Conservation (phyloP, 495 filamentous ascomycete genomes). For the Aspergillus cavernicola region DNA sequence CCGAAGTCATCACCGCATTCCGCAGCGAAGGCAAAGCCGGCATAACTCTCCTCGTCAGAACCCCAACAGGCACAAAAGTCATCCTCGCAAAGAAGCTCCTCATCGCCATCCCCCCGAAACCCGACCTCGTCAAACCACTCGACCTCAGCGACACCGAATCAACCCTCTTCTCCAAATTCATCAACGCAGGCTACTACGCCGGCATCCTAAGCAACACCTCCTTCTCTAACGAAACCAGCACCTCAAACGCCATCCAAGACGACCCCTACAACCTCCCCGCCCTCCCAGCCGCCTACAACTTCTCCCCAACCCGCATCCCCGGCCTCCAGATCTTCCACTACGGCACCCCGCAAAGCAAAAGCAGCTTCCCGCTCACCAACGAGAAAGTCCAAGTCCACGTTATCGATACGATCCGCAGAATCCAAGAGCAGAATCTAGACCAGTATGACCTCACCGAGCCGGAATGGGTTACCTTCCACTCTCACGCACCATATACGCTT, state of each 20-base stretch:
- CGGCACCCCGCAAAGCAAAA: not conserved
- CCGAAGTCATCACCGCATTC: not conserved
- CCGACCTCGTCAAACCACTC: not conserved
- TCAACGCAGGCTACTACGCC: not conserved
- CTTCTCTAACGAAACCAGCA: not conserved
- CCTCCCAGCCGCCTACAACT: not conserved
- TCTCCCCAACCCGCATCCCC: not conserved
- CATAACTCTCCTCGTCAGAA: not conserved
- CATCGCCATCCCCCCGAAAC: not conserved
- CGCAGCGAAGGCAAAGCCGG: not conserved
- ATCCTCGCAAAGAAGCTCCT: slow-evolving; percentile 1
- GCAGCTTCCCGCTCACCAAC: not conserved
- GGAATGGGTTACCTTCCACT: not conserved
- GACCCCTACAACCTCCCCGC: not conserved
- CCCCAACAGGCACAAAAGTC: not conserved
- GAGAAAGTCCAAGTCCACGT: not conserved
- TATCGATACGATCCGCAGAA: not conserved
- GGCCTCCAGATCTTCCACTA: not conserved
- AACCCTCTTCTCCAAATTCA: not conserved
- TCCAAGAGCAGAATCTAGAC: not conserved
- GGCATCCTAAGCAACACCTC: not conserved
- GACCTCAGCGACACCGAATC: not conserved
- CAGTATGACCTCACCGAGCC: not conserved
- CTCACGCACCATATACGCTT: not conserved
- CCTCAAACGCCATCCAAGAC: not conserved